Base-by-base conservation (phyloP, 768 basidiomycete genomes). In the Tephrocybe sp. region DNA sequence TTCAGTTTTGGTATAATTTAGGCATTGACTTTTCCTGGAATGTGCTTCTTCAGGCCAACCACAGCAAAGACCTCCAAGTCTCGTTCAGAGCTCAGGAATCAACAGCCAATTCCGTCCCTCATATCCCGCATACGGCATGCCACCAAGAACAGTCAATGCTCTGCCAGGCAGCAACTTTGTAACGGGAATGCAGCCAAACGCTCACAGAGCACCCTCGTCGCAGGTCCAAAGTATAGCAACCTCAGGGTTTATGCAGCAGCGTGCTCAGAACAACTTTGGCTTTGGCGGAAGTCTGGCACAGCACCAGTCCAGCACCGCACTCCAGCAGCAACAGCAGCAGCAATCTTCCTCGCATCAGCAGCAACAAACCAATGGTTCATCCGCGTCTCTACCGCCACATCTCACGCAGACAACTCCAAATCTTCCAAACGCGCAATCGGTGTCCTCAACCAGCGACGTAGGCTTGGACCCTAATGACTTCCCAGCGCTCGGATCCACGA, bases 381-480 rank as follows among this genome's bases (percentile, higher is more conserved):
- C 79, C 39, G 74, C 68, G 48, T 65, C 76, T 47, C 65, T 86
- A 45, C 79, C 77, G 18, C 79, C 81, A 18, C 83, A 86, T 65
- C 70, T 86, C 23, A 58, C 73, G 28, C 80, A 79, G 68, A 79
- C 72, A n/a, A n/a, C n/a, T 61, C 76, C 78, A 15, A 74, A 66
- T 62, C 75, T 71, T 24, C 73, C 76, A 37, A 76, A 70, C 50
- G 78, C 84, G 32, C 80, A 83, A 41, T 83, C 82, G 42, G 78
- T 75, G 54, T 84, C 83, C 45, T 86, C 86, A 23, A 73, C 80
- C 28, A 85, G 79, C 66, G 90, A 91, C 63, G 84, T 88, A 52
- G 86, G 85, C 17, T 81, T 91, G 33, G 90, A 92, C 73, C 89
- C 84, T 26, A 90, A 89, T 62, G 90, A 91, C 68, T 91, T 92